Evolutionary conservation across 345 rosid species (phyloP).

Genomic region (Gossypioides kirkii): DNA sequence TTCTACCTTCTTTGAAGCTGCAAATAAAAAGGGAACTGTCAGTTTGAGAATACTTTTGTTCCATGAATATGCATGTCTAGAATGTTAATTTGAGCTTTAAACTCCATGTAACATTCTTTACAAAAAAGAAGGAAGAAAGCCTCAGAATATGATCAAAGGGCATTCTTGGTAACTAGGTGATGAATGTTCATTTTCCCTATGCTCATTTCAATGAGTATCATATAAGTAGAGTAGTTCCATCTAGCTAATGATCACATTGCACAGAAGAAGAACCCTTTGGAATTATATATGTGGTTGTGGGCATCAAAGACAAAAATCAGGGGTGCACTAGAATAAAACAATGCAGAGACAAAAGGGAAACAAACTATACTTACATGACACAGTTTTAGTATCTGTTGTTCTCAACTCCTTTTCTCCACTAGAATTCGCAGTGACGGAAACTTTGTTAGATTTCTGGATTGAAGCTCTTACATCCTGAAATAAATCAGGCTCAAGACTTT

Average conservation of each 20-base stretch:
- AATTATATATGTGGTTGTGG: neutral
- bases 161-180: no score
- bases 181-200: neutral
- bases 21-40: neutral
- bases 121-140: neutral
- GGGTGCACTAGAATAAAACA: neutral
- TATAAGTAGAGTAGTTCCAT: no score
- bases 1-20: slow-evolving; percentile 30
- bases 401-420: slow-evolving; percentile 25
- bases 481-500: slow-evolving; percentile 45
- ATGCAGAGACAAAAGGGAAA: slow-evolving; percentile 2
- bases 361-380: slow-evolving; percentile 43
- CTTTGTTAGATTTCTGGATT: slow-evolving; percentile 52
- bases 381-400: slow-evolving; percentile 21
- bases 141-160: neutral
- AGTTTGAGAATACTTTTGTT: slow-evolving; percentile 5
- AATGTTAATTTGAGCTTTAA: neutral
- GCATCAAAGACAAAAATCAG: neutral
- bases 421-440: slow-evolving; percentile 27
- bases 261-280: neutral
- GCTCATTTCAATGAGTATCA: neutral
- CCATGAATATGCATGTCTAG: neutral
- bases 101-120: neutral
- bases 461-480: slow-evolving; percentile 80
- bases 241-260: neutral